These are phyloP conservation scores for Suillus brevipes DNA, from an alignment of 768 basidiomycete genomes.

Conservation along the genomic window DNA sequence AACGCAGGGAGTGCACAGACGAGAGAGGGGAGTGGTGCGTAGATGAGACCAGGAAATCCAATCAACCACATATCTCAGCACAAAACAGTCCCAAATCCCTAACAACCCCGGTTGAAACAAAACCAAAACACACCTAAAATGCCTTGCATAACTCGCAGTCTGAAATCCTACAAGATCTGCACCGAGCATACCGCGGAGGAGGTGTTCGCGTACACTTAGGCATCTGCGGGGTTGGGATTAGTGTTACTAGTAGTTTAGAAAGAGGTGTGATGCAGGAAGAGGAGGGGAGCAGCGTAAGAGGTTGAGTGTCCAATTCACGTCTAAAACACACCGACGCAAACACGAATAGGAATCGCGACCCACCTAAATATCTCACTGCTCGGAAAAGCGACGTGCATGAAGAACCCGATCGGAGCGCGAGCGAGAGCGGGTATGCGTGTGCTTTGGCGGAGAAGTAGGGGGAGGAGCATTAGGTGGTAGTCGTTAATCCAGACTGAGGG, in stretches of 20 bases:
- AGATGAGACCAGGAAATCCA: not conserved
- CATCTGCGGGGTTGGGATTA: conserved; percentile 46
- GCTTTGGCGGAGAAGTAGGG: conserved; percentile 74
- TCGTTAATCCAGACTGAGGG: conserved; percentile 80
- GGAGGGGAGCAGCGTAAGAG: not conserved
- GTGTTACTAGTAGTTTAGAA: not conserved
- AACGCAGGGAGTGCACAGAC: not conserved
- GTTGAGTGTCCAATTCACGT: not conserved
- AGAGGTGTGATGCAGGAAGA: not conserved
- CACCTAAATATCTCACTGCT: conserved; percentile 83
- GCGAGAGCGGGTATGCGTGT: conserved; percentile 37
- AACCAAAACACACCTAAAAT: conserved; percentile 45
- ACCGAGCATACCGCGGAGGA: conserved; percentile 87
- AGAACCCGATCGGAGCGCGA: conserved; percentile 67
- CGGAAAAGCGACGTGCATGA: conserved; percentile 96
- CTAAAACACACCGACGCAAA: not conserved
- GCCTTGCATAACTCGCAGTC: conserved; percentile 78
- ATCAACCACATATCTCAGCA: not conserved
- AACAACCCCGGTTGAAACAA: not conserved
- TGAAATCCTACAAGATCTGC: conserved; percentile 95
- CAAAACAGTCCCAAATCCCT: not conserved
- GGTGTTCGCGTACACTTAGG: conserved; percentile 71
- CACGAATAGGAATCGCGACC: not conserved
- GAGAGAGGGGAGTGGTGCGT: too few species aligned
- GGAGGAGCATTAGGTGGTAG: conserved; percentile 95